Base-by-base conservation (phyloP, 306 rosid genomes). In the Acacia acuminata region DNA sequence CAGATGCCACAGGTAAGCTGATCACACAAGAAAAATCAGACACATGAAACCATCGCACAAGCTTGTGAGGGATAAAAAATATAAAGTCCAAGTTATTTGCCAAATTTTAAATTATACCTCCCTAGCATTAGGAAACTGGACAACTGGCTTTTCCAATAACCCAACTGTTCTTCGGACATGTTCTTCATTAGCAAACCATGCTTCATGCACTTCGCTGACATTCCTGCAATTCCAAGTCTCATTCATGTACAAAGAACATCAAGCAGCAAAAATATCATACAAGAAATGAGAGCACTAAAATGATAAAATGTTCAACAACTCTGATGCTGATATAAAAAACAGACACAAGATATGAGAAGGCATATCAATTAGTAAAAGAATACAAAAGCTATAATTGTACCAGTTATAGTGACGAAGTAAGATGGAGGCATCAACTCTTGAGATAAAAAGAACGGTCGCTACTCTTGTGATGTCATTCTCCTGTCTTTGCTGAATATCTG, bases 151-250 rank as follows among this genome's bases (percentile, higher is more conserved):
- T 73, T 87, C 90, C 86, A 92, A 87, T 87, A 94, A 90, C 71
- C 96, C 98, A 82, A 92, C 91, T 17, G 66, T 63, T 76, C 84
- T 87, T 73, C 97, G 84, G 40, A 90, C 94, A 77, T 13, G 47
- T 45, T 81, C 87, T 85, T 92, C 97, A 80, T 94, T 90, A 44
- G 91, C 93, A 85, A 94, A 94, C 98, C 98, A 94, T 50, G 85
- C 89, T 80, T 94, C 98, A 44, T 88, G 92, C 69, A 94, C 88
- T 87, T 89, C 90, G 80, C 91, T 88, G 78, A 89, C 87, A 20
- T 88, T 92, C 97, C 90, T 87, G 81, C 61, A 79, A 85, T 47
- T 73, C 70, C 77, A 87, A 63, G 72, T 44, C 82, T 66, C 65
- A 70, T 45, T 60, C 43, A 75, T 25, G 51, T 58, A 69, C 34